Percentiles rank a stretch among this genome's conserved stretches.
phyloP scores from a whole-genome alignment of 2,329 filamentous ascomycete genomes.

The Epichloe festucae region DNA sequence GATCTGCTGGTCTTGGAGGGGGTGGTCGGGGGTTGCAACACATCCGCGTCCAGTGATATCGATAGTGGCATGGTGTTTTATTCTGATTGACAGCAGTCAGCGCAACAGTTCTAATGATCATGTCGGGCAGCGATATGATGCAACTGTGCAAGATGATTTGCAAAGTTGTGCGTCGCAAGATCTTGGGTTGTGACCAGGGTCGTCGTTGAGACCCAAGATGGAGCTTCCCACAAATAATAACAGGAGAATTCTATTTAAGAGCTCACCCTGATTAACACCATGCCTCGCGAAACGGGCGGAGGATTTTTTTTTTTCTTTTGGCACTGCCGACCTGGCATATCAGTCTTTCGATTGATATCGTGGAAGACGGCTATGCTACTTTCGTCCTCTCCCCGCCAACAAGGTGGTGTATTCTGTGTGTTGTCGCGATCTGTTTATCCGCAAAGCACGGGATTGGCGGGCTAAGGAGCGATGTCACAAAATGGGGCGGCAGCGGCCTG shows the following conservation, averaged over 20 bases:
- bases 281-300: not conserved
- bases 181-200: not conserved
- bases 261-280: conserved; percentile 2
- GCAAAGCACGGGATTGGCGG: not conserved
- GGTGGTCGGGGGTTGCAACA: conserved; percentile 6
- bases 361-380: not conserved
- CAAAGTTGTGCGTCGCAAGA: not conserved
- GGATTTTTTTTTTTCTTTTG: not conserved
- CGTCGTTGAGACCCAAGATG: conserved; percentile 1
- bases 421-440: not conserved
- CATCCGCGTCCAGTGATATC: conserved; percentile 9
- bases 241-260: not conserved
- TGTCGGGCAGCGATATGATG: not conserved
- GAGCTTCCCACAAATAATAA: conserved; percentile 1
- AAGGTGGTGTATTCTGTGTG: not conserved
- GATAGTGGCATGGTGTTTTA: conserved; percentile 12
- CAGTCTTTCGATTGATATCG: not conserved
- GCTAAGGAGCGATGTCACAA: not conserved
- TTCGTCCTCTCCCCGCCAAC: not conserved
- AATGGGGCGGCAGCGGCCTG: not conserved
- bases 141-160: not conserved
- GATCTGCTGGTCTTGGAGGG: conserved; percentile 4
- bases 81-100: conserved; percentile 8
- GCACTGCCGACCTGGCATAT: not conserved
- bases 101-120: not conserved